Percentiles rank a stretch among this genome's conserved stretches.
These are phyloP conservation scores for Rhynchospora tenuis DNA, from an alignment of 176 grass and related monocot genomes.

Conservation along the genomic window DNA sequence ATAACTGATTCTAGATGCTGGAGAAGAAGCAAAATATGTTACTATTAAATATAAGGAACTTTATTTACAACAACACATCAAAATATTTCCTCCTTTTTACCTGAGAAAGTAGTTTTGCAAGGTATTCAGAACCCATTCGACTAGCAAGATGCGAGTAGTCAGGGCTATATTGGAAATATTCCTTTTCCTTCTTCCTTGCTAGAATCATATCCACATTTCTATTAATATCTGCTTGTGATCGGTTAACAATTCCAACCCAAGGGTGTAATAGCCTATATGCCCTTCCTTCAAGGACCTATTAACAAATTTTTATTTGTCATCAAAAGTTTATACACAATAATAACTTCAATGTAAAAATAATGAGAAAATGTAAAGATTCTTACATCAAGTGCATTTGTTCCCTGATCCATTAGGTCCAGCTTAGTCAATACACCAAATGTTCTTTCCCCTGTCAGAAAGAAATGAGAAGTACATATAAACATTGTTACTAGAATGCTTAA, in stretches of 20 bases:
- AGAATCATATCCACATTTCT: slow-evolving; percentile 71
- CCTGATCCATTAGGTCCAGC: slow-evolving; percentile 83
- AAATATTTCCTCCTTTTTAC: slow-evolving; percentile 20
- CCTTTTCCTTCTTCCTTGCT: slow-evolving; percentile 51
- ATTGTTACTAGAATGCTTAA: background rate
- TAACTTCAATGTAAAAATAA: background rate
- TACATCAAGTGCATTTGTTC: slow-evolving; percentile 84
- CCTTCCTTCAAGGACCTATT: slow-evolving; percentile 76
- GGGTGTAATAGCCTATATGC: slow-evolving; percentile 50
- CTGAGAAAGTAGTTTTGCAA: slow-evolving; percentile 72
- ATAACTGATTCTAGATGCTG: slow-evolving; percentile 73
- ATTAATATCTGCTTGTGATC: slow-evolving; percentile 90
- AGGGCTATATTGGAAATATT: slow-evolving; percentile 72
- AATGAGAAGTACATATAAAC: background rate
- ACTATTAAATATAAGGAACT: background rate
- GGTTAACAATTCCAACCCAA: slow-evolving; percentile 85
- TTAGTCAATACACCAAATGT: slow-evolving; percentile 89
- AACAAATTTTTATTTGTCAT: background rate
- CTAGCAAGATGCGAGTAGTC: slow-evolving; percentile 62
- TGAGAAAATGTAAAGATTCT: slow-evolving; percentile 6
- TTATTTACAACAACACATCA: background rate
- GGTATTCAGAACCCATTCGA: slow-evolving; percentile 65
- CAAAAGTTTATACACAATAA: background rate
- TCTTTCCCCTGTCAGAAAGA: slow-evolving; percentile 53
- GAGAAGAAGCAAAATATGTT: slow-evolving; percentile 21